Evolutionary conservation across 805 yeast species (phyloP).

Genomic region (Sugiyamaella mastotermitis): DNA sequence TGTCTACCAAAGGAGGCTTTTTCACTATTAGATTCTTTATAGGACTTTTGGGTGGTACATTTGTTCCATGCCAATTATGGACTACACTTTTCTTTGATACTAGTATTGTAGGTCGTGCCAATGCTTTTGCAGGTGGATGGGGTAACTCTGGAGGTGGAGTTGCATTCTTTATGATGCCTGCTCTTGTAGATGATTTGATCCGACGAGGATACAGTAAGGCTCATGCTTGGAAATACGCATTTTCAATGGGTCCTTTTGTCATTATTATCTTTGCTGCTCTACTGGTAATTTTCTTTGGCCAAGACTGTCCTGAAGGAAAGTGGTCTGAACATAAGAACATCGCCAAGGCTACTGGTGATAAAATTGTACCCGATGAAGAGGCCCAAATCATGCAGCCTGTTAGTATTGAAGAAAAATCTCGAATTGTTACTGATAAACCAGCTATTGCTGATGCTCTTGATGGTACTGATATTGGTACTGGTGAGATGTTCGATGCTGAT

Average conservation of each 20-base stretch:
- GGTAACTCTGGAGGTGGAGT: conserved; percentile 9
- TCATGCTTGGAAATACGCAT: conserved; percentile 3
- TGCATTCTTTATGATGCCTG: conserved; percentile 10
- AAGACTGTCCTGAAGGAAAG: conserved; percentile 6
- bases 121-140: conserved; percentile 9
- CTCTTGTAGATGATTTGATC: conserved; percentile 2
- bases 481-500: background rate
- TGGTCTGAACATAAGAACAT: conserved; percentile 6
- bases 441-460: no score
- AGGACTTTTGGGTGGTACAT: conserved; percentile 6
- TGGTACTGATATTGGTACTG: conserved; percentile 1
- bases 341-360: background rate
- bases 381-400: background rate
- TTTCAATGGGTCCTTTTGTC: conserved; percentile 5
- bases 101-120: conserved; percentile 6
- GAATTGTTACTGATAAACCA: background rate
- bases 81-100: conserved; percentile 6
- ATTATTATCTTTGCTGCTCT: conserved; percentile 5
- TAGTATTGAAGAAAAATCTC: background rate
- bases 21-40: conserved; percentile 6
- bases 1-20: conserved; percentile 2
- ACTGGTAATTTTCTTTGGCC: conserved; percentile 2
- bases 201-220: conserved; percentile 1
- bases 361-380: background rate
- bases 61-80: conserved; percentile 9